A percentile compares a stretch with the other conserved stretches of the same genome.
These are phyloP conservation scores for Angophora floribunda DNA, from an alignment of 345 rosid species.

Conservation along the genomic window DNA sequence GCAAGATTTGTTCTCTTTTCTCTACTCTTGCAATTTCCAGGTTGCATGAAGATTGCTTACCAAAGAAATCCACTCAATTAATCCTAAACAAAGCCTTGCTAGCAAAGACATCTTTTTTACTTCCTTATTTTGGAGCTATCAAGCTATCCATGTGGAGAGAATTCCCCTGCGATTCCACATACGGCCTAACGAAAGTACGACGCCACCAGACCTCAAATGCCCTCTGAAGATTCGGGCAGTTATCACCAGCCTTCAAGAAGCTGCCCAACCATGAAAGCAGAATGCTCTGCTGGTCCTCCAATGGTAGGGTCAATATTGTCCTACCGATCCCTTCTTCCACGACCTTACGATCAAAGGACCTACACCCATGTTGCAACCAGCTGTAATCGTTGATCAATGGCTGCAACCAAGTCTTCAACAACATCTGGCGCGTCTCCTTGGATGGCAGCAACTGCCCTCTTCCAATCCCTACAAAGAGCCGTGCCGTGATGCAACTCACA, in stretches of 20 bases:
- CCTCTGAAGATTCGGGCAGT: slow-evolving; percentile 93
- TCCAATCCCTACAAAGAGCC: slow-evolving; percentile 84
- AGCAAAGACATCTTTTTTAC: background rate
- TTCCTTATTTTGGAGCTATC: background rate
- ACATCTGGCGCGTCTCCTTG: slow-evolving; percentile 63
- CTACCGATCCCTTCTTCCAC: slow-evolving; percentile 97
- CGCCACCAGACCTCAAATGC: slow-evolving; percentile 99
- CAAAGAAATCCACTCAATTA: background rate
- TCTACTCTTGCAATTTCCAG: background rate
- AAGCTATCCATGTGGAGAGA: slow-evolving; percentile 15
- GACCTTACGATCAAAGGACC: slow-evolving; percentile 78
- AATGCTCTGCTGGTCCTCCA: slow-evolving; percentile 89
- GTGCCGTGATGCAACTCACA: slow-evolving; percentile 74
- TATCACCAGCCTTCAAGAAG: slow-evolving; percentile 76
- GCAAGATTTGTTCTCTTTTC: background rate
- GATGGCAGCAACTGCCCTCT: slow-evolving; percentile 83
- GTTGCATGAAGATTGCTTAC: background rate
- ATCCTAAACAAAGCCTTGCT: background rate
- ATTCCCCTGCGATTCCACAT: slow-evolving; percentile 30
- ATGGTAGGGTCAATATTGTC: slow-evolving; percentile 82
- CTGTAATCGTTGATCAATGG: slow-evolving; percentile 87
- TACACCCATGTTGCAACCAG: slow-evolving; percentile 89
- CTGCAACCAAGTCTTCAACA: slow-evolving; percentile 83
- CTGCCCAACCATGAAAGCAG: slow-evolving; percentile 77
- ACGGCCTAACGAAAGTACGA: slow-evolving; percentile 80